Evolutionary conservation across 78 protist species (phyloP).

Genomic region (Speleostelium caveatum): DNA sequence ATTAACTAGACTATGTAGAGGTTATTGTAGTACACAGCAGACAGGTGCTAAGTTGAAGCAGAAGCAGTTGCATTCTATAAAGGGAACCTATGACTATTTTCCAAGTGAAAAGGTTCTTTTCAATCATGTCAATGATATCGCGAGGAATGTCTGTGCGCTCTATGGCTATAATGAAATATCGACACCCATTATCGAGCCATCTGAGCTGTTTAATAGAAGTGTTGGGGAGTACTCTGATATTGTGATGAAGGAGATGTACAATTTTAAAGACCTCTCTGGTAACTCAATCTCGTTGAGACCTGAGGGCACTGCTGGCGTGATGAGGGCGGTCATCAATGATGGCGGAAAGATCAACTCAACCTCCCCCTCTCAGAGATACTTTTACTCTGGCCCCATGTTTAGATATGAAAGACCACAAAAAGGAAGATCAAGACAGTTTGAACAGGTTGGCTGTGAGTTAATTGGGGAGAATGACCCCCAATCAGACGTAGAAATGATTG

Average conservation of each 20-base stretch:
- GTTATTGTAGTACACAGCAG: no score
- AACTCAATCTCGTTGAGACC: slow-evolving; percentile 66
- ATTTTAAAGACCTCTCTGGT: slow-evolving; percentile 35
- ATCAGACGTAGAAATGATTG: slow-evolving; percentile 73
- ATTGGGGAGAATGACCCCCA: slow-evolving; percentile 44
- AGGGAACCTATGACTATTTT: slow-evolving; percentile 49
- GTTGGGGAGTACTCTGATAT: slow-evolving; percentile 77
- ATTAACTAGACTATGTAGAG: no score
- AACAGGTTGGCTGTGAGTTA: slow-evolving; percentile 63
- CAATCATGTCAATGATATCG: slow-evolving; percentile 9
- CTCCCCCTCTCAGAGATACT: slow-evolving; percentile 34
- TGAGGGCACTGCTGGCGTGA: slow-evolving; percentile 82
- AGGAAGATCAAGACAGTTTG: slow-evolving; percentile 81
- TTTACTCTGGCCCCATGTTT: slow-evolving; percentile 85
- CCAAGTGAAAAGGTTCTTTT: slow-evolving; percentile 26
- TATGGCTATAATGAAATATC: slow-evolving; percentile 50
- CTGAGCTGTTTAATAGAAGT: slow-evolving; percentile 48
- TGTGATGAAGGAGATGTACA: slow-evolving; percentile 83
- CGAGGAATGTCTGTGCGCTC: slow-evolving; percentile 1
- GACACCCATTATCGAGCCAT: slow-evolving; percentile 78
- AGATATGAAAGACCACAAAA: slow-evolving; percentile 84
- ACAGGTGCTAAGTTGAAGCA: no score
- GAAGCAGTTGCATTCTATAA: no score
- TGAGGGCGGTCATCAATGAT: slow-evolving; percentile 44
- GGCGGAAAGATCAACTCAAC: not conserved